Evolutionary conservation across 768 basidiomycete genomes (phyloP).

Genomic region (Auricularia cornea): DNA sequence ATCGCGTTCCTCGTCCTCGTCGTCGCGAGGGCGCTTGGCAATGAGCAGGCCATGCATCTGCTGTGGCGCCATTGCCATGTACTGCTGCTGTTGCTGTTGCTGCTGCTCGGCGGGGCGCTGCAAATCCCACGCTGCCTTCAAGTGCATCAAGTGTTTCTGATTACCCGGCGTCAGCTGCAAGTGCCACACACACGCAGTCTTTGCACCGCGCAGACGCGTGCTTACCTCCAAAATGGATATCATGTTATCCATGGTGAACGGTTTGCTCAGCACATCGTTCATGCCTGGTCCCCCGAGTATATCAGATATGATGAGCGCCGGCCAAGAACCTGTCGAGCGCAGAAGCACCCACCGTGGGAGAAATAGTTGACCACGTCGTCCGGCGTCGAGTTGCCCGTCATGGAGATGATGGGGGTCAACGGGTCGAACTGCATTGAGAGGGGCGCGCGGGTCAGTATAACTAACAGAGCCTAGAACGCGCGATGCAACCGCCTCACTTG

Average conservation of each 20-base stretch:
- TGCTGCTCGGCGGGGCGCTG: neutral
- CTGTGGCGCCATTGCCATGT: neutral
- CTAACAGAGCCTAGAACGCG: neutral
- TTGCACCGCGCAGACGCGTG: too few species aligned
- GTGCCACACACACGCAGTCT: constrained; percentile 3
- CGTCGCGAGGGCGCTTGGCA: neutral
- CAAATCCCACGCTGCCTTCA: neutral
- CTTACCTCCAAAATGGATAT: constrained; percentile 92
- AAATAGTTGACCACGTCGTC: constrained; percentile 90
- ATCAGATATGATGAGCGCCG: neutral
- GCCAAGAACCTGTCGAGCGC: neutral
- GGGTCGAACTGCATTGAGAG: constrained; percentile 65
- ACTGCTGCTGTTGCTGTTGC: neutral
- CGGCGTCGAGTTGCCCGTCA: constrained; percentile 90
- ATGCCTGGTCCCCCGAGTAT: constrained; percentile 49
- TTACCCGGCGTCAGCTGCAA: neutral
- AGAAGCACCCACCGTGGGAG: constrained; percentile 33
- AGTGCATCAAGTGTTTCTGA: neutral
- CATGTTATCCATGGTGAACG: constrained; percentile 91
- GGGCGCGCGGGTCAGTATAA: neutral
- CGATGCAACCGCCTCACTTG: neutral
- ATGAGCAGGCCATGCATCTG: neutral
- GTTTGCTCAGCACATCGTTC: constrained; percentile 98
- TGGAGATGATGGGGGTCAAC: constrained; percentile 95
- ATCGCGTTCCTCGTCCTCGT: neutral